Conservation (phyloP, 805 yeast genomes). For the Candida morakotiae region DNA sequence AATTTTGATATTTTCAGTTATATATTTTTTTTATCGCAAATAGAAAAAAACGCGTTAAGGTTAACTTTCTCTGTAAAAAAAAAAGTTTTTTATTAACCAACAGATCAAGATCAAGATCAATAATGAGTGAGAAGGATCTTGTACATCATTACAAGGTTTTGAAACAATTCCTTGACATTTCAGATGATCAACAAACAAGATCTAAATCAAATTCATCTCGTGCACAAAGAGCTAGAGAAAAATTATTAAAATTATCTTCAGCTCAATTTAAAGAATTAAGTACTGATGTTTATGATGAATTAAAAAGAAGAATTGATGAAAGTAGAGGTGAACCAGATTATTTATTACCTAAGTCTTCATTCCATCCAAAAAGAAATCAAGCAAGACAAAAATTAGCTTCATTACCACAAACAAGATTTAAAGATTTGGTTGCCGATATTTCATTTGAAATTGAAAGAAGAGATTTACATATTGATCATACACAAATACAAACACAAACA, state of each 20-base stretch:
- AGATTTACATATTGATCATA: constrained; percentile 39
- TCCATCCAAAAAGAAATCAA: constrained; percentile 92
- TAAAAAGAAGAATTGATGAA: constrained; percentile 70
- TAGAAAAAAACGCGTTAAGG: no score
- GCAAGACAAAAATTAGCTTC: constrained; percentile 90
- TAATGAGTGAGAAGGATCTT: constrained; percentile 31
- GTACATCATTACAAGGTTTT: constrained; percentile 47
- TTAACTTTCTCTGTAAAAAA: no score
- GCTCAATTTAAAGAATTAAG: constrained; percentile 86
- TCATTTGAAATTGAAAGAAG: constrained; percentile 82
- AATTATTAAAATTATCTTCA: constrained; percentile 71
- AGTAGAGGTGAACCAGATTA: constrained; percentile 55
- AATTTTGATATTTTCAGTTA: no score
- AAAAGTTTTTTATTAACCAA: no score
- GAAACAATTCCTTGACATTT: constrained; percentile 47
- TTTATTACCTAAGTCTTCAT: constrained; percentile 63
- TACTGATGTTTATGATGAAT: constrained; percentile 92
- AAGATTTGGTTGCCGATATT: constrained; percentile 88
- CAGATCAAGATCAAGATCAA: no score
- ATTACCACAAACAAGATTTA: constrained; percentile 76
- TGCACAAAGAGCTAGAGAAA: constrained; percentile 80
- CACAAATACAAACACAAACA: no score
- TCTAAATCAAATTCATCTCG: constrained; percentile 45
- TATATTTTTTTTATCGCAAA: no score
- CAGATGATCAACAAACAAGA: constrained; percentile 40